These are phyloP conservation scores for Coffea eugenioides DNA, from an alignment of 257 asterid species.

Conservation along the genomic window DNA sequence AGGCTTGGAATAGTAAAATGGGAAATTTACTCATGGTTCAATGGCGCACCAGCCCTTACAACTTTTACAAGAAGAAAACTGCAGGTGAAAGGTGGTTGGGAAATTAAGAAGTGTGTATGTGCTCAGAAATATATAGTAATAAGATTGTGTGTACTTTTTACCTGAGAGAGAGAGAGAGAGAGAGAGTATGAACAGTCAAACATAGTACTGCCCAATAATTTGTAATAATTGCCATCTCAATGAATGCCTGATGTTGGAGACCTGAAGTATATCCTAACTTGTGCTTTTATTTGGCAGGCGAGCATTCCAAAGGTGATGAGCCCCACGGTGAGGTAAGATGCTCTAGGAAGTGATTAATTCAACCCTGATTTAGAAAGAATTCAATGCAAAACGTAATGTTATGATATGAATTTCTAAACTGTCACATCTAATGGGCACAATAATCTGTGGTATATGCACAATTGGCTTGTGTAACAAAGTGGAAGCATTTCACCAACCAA, in stretches of 20 bases:
- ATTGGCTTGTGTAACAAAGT: neutral
- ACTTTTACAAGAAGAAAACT: neutral
- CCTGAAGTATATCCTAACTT: neutral
- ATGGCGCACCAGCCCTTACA: neutral
- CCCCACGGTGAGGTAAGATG: slow-evolving; percentile 43
- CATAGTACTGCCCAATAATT: neutral
- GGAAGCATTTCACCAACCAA: neutral
- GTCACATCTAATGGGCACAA: neutral
- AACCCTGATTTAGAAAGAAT: neutral
- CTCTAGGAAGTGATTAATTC: neutral
- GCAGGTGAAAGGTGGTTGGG: neutral
- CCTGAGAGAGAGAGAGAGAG: neutral
- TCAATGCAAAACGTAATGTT: neutral
- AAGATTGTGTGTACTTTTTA: neutral
- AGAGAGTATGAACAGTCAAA: neutral
- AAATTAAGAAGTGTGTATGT: neutral
- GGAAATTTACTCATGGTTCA: neutral
- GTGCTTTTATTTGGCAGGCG: slow-evolving; percentile 40
- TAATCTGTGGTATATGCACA: neutral
- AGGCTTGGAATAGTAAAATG: neutral
- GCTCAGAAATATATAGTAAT: neutral
- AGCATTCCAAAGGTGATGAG: slow-evolving; percentile 50
- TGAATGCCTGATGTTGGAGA: neutral
- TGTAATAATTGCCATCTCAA: neutral
- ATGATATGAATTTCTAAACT: neutral